phyloP scores from a whole-genome alignment of 805 yeast species.

The Nakazawaea laoshanensis region DNA sequence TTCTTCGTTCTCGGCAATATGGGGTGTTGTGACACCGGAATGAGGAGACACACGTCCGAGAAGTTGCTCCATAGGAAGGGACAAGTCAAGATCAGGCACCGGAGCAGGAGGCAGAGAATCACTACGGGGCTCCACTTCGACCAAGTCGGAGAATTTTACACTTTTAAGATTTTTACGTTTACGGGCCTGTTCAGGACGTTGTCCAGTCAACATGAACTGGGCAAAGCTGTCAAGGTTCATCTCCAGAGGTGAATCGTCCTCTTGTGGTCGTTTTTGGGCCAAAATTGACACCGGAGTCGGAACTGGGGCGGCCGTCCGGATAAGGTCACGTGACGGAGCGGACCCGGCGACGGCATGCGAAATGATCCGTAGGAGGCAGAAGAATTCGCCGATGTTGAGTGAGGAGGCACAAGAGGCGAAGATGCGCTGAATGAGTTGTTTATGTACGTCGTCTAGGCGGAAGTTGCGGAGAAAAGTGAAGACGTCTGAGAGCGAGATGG shows the following conservation, averaged over 20 bases:
- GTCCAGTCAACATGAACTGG: constrained; percentile 75
- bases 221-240: constrained; percentile 84
- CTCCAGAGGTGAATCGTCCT: constrained; percentile 27
- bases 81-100: constrained; percentile 36
- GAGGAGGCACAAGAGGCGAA: constrained; percentile 44
- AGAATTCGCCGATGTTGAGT: constrained; percentile 84
- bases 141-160: constrained; percentile 67
- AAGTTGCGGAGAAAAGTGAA: constrained; percentile 73
- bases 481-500: constrained; percentile 71
- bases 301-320: constrained; percentile 50
- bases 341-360: constrained; percentile 57
- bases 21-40: constrained; percentile 14
- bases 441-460: constrained; percentile 43
- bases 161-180: constrained; percentile 41
- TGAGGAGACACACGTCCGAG: constrained; percentile 30
- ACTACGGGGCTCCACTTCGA: constrained; percentile 27
- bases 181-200: constrained; percentile 35
- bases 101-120: constrained; percentile 7
- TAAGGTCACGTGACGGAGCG: constrained; percentile 44
- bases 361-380: constrained; percentile 73
- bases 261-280: constrained; percentile 46
- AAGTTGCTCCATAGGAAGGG: constrained; percentile 74
- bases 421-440: constrained; percentile 40
- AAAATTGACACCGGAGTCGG: constrained; percentile 79
- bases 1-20: constrained; percentile 46